Percentiles rank a stretch among this genome's conserved stretches.
phyloP scores from a whole-genome alignment of 2,329 filamentous ascomycete species.

The Parastagonospora avenae region DNA sequence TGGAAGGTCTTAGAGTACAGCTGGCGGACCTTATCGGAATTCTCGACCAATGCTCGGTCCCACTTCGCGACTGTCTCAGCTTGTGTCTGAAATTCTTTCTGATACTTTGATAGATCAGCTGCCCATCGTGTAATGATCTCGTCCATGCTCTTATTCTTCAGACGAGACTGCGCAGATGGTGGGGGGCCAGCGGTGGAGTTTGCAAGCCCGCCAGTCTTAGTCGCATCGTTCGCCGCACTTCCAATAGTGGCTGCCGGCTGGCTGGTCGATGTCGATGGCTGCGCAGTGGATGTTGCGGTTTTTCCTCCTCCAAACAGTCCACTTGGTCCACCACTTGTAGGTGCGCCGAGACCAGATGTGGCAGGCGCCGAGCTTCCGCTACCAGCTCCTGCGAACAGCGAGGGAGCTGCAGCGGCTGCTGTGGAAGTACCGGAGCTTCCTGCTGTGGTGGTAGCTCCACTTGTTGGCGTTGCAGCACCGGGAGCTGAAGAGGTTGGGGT shows the following conservation, averaged over 20 bases:
- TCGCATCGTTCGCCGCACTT: conserved; percentile 26
- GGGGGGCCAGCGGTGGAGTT: conserved; percentile 80
- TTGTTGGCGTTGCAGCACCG: conserved; percentile 22
- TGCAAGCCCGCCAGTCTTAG: conserved; percentile 55
- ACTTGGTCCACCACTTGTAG: conserved; percentile 6
- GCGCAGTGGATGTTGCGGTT: conserved; percentile 23
- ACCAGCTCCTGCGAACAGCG: conserved; percentile 25
- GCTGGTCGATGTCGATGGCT: conserved; percentile 21
- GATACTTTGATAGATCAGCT: conserved; percentile 91
- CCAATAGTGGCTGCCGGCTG: conserved; percentile 20
- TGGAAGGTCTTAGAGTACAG: conserved; percentile 91
- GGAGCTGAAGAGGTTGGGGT: conserved; percentile 19
- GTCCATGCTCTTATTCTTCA: conserved; percentile 99
- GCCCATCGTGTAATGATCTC: conserved; percentile 98
- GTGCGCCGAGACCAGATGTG: conserved; percentile 14
- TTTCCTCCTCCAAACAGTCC: conserved; percentile 25
- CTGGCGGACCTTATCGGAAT: conserved; percentile 92
- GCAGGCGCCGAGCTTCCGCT: conserved; percentile 23
- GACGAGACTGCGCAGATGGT: conserved; percentile 78
- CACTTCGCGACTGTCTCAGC: conserved; percentile 85
- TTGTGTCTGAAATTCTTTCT: conserved; percentile 93
- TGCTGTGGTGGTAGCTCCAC: conserved; percentile 24
- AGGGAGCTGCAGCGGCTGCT: conserved; percentile 21
- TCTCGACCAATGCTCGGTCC: conserved; percentile 92
- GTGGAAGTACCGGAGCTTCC: conserved; percentile 20